Conservation (phyloP, 768 basidiomycete genomes). For the Leccinellum rugosiceps region DNA sequence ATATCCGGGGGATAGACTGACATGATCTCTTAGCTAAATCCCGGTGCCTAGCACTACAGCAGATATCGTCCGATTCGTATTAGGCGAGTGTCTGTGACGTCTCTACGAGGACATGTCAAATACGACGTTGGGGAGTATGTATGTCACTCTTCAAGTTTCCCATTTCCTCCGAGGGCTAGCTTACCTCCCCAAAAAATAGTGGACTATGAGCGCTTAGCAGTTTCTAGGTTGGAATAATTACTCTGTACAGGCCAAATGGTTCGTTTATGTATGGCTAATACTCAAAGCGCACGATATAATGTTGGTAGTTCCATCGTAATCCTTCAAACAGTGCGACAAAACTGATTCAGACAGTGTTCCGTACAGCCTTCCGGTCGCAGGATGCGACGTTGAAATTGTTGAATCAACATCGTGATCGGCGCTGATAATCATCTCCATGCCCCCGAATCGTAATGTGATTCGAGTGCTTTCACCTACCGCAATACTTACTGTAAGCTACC, state of each 20-base stretch:
- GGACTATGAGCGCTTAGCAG: too few species aligned
- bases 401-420: background rate
- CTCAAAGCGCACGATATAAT: background rate
- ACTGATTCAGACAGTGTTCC: background rate
- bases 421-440: background rate
- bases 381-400: too few species aligned
- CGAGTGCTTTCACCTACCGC: too few species aligned
- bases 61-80: background rate
- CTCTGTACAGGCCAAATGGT: background rate
- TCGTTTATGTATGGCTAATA: background rate
- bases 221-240: background rate
- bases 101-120: background rate
- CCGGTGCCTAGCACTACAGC: background rate
- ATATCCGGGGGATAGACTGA: background rate
- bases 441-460: background rate
- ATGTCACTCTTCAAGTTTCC: background rate
- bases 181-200: background rate
- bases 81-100: background rate
- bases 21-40: background rate
- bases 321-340: background rate
- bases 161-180: background rate
- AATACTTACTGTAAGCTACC: background rate
- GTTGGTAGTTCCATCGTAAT: background rate
- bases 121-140: background rate
- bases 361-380: background rate